A percentile compares a stretch with the other conserved stretches of the same genome.
phyloP scores from a whole-genome alignment of 768 basidiomycete species.

The Leccinellum rugosiceps region DNA sequence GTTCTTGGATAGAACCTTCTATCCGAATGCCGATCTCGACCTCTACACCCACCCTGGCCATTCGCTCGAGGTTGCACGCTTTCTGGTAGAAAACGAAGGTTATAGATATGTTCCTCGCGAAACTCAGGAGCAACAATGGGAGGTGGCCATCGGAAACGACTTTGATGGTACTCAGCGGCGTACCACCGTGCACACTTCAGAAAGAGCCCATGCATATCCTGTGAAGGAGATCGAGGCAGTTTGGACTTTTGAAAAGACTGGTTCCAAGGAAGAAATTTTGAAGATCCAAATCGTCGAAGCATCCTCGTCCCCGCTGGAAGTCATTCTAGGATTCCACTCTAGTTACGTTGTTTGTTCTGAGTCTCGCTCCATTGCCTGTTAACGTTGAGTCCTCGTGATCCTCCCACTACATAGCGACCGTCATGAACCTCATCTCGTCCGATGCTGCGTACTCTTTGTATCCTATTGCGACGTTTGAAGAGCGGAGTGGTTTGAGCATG shows the following conservation, averaged over 20 bases:
- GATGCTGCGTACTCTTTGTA: slow-evolving; percentile 40
- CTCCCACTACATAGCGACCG: slow-evolving; percentile 3
- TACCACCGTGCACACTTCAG: no score
- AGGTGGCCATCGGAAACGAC: neutral
- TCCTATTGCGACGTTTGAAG: slow-evolving; percentile 39
- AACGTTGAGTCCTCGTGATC: slow-evolving; percentile 12
- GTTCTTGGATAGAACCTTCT: slow-evolving; percentile 44
- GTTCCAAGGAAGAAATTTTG: neutral
- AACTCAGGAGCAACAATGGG: slow-evolving; percentile 21
- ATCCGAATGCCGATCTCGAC: slow-evolving; percentile 50
- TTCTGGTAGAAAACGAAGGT: slow-evolving; percentile 30
- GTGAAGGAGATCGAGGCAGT: slow-evolving; percentile 6
- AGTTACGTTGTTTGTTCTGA: slow-evolving; percentile 32
- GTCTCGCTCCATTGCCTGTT: neutral
- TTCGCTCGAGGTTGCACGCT: slow-evolving; percentile 32
- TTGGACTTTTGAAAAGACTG: slow-evolving; percentile 23
- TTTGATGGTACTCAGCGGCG: slow-evolving; percentile 18
- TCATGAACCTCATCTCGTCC: slow-evolving; percentile 40
- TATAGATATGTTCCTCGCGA: slow-evolving; percentile 28
- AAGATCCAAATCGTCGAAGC: slow-evolving; percentile 42
- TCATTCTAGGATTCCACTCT: slow-evolving; percentile 45
- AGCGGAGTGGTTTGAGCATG: slow-evolving; percentile 25
- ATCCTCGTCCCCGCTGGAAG: slow-evolving; percentile 17
- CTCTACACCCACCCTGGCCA: slow-evolving; percentile 40
- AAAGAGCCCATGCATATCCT: neutral